A percentile compares a stretch with the other conserved stretches of the same genome.
Evolutionary conservation across 148 eudicot genomes (phyloP).

Genomic region (Amaranthus palmeri): DNA sequence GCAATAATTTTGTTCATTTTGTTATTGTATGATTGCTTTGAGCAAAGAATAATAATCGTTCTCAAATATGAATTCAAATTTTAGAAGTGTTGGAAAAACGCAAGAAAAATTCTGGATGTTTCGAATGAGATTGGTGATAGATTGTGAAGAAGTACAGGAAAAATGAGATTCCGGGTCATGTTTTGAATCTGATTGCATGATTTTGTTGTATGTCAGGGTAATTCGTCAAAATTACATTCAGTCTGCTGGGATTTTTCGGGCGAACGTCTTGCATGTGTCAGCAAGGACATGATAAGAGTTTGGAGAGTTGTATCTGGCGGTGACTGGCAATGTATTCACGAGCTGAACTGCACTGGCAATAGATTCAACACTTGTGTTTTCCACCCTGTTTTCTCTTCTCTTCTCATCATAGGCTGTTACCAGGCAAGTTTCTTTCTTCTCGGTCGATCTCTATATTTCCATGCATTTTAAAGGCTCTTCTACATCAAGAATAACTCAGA

Average conservation of each 20-base stretch:
- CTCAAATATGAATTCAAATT: no score
- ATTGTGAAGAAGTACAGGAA: no score
- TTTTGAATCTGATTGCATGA: conserved; percentile 12
- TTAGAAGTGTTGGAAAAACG: no score
- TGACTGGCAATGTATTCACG: conserved; percentile 44
- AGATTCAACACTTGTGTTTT: conserved; percentile 56
- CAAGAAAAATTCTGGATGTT: no score
- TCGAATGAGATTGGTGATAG: no score
- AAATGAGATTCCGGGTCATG: no score
- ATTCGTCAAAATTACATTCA: conserved; percentile 37
- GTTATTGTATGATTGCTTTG: background rate
- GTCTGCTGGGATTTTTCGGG: conserved; percentile 62
- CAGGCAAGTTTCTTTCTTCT: conserved; percentile 40
- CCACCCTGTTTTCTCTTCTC: conserved; percentile 51
- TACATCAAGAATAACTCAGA: background rate
- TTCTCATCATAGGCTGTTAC: conserved; percentile 56
- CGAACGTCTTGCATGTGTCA: conserved; percentile 52
- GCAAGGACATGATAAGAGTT: conserved; percentile 55
- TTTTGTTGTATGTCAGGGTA: conserved; percentile 37
- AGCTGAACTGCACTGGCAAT: conserved; percentile 44
- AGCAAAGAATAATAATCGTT: background rate
- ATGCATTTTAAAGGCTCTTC: background rate
- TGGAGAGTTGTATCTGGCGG: conserved; percentile 44
- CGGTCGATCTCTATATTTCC: background rate
- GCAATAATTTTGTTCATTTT: background rate